A percentile compares a stretch with the other conserved stretches of the same genome.
Evolutionary conservation across 306 rosid species (phyloP).

Genomic region (Prunus kanzakura): DNA sequence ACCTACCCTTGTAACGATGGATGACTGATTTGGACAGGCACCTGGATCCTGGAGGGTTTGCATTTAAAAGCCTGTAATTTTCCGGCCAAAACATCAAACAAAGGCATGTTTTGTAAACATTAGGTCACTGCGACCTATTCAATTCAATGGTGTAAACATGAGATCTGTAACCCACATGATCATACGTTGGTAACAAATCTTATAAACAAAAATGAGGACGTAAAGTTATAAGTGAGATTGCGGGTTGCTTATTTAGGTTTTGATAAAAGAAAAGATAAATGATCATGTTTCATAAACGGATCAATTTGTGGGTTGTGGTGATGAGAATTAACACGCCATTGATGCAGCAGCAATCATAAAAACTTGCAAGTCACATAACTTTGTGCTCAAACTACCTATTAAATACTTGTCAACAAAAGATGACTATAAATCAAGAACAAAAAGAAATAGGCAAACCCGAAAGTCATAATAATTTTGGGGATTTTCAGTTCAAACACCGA

Average conservation of each 20-base stretch:
- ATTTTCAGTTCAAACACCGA: neutral
- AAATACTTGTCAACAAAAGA: too few species aligned
- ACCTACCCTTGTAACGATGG: constrained; percentile 58
- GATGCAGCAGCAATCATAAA: neutral
- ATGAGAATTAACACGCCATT: neutral
- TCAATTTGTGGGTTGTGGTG: too few species aligned
- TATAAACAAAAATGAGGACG: too few species aligned
- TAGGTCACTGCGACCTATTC: constrained; percentile 7
- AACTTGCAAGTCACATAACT: neutral
- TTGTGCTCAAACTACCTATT: neutral
- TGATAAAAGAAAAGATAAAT: too few species aligned
- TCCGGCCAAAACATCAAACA: neutral
- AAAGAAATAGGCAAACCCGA: neutral
- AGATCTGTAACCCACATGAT: too few species aligned
- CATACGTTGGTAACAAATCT: too few species aligned
- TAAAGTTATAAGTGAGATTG: too few species aligned
- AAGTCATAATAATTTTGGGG: neutral
- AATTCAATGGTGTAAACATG: neutral
- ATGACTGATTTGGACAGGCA: constrained; percentile 29
- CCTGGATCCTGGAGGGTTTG: constrained; percentile 1
- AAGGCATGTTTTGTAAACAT: neutral
- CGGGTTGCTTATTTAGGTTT: too few species aligned
- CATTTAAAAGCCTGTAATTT: neutral
- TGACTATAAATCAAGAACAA: neutral
- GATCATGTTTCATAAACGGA: too few species aligned